These are phyloP conservation scores for Pyricularia sp. DNA, from an alignment of 2,329 filamentous ascomycete species.

Conservation along the genomic window DNA sequence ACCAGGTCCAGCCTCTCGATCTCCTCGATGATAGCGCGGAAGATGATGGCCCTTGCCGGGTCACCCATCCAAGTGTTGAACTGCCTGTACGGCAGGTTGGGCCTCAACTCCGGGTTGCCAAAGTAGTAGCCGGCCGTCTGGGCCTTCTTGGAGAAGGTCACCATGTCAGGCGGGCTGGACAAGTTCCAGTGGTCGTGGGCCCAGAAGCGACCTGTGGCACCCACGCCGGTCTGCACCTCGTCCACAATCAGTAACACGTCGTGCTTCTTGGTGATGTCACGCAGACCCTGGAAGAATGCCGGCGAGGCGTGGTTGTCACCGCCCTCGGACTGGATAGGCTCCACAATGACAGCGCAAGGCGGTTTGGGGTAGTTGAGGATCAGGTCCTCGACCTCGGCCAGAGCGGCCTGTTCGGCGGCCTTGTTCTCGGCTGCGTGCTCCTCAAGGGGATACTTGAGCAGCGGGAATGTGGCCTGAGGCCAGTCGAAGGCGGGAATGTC, in stretches of 20 bases:
- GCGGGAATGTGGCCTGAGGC: conserved; percentile 80
- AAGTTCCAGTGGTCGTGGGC: conserved; percentile 93
- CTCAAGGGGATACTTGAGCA: conserved; percentile 76
- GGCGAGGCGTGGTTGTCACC: conserved; percentile 89
- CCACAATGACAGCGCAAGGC: conserved; percentile 69
- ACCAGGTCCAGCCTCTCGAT: conserved; percentile 66
- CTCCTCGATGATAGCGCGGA: conserved; percentile 75
- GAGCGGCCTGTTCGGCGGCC: conserved; percentile 65
- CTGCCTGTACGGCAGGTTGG: conserved; percentile 88
- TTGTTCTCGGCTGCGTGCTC: conserved; percentile 68
- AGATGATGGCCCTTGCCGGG: conserved; percentile 70
- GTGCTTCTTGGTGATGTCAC: conserved; percentile 64
- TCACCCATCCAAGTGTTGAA: conserved; percentile 99
- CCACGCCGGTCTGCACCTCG: conserved; percentile 87
- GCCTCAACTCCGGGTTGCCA: conserved; percentile 63
- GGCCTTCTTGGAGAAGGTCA: conserved; percentile 92
- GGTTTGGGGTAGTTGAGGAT: conserved; percentile 69
- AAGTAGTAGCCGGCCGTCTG: conserved; percentile 91
- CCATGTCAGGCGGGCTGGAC: conserved; percentile 70
- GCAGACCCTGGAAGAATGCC: conserved; percentile 73
- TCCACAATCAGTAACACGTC: conserved; percentile 80
- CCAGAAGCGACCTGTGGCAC: conserved; percentile 91
- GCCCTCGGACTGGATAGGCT: conserved; percentile 88
- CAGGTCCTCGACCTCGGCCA: conserved; percentile 71
- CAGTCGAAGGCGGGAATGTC: conserved; percentile 93